Percentiles rank a stretch among this genome's conserved stretches.
Conservation (phyloP, 441 rosid genomes). For the Corymbia citriodora region DNA sequence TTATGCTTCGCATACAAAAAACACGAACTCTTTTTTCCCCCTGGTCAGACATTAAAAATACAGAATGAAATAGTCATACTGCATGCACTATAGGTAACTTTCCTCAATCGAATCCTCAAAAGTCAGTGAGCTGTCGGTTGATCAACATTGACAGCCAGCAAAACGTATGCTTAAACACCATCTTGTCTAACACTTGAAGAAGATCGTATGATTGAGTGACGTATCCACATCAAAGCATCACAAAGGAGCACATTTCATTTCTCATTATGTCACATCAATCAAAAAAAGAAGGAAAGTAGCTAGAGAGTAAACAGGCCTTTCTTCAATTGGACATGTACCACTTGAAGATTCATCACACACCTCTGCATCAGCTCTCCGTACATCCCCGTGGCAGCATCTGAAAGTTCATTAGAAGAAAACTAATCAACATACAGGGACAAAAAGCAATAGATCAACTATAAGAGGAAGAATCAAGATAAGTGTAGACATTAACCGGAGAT, state of each 20-base stretch:
- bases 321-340: neutral
- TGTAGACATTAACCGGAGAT: neutral
- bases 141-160: neutral
- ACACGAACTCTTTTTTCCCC: rapidly evolving
- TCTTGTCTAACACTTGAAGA: neutral
- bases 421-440: neutral
- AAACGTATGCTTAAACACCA: neutral
- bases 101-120: neutral
- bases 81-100: neutral
- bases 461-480: neutral
- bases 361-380: slow-evolving; percentile 75
- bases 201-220: neutral
- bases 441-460: neutral
- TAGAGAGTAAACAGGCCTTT: neutral
- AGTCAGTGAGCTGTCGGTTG: neutral
- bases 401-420: slow-evolving; percentile 5
- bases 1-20: neutral
- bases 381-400: slow-evolving; percentile 95
- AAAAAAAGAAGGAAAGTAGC: neutral
- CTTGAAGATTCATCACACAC: slow-evolving; percentile 17
- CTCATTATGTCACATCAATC: neutral
- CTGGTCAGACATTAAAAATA: neutral
- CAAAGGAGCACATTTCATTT: neutral
- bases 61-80: neutral
- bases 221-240: neutral